Base-by-base conservation (phyloP, 1,139 yeast species). In the Yueomyces sp. region DNA sequence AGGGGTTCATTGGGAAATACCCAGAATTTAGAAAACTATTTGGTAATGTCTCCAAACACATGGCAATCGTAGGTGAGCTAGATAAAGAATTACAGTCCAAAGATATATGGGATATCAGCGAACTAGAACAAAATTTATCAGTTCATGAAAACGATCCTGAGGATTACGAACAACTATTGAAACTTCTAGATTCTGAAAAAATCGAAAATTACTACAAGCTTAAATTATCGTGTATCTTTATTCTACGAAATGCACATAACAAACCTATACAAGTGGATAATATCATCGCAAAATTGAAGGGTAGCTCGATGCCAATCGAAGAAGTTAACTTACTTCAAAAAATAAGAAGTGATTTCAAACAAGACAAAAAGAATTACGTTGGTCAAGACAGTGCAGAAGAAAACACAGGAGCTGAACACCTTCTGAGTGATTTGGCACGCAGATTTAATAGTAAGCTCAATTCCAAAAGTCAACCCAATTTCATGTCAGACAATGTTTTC, bases 11-110 rank as follows among this genome's bases (percentile, higher is more conserved):
- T 46, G 95, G 91, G 48, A 86, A 85, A 51, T 87, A 83, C 55
- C 99, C 98, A 1, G 97, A 91, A 59, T 89, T 83, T 59, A 80
- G 87, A 49, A 84, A 84, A 57, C 69, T 89, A 39, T 82, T 94
- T 9, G 79, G 87, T 37, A 91, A 87, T 57, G 87, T 93, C n/a
- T 75, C 94, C 38, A 91, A 91, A 56, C 98, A 93, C 62, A 86
- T 93, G 70, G 78, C 94, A 26, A 70, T 91, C 34, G 87, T 91
- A 5, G 76, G 91, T 36, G 97, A 89, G 55, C 71, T 91, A 40
- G 94, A 89, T 53, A 73, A 75, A 44, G 81, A 79, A 45, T 74
- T 85, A 39, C 72, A 74, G 27, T 53, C 60, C 26, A 70, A 72
- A 43, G 70, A 81, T 49, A 66, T 91, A 41, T 81, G 96, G 82